Base-by-base conservation (phyloP, 2,329 filamentous ascomycete species). In the Penicillium sp. region DNA sequence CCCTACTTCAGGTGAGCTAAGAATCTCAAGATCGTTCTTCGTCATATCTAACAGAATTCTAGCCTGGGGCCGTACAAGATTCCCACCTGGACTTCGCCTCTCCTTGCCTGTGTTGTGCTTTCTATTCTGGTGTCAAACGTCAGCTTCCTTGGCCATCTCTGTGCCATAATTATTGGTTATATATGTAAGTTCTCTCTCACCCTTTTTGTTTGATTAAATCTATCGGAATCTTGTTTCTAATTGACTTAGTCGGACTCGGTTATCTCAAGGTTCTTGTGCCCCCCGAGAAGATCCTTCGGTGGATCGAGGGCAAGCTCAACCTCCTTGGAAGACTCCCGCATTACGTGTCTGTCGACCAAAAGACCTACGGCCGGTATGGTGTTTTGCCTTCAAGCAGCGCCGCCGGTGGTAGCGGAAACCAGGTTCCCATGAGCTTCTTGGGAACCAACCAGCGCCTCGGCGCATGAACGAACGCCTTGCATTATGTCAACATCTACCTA, bases 311-410 rank as follows among this genome's bases (percentile, higher is more conserved):
- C 19, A 96, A 94, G 75, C 81, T 98, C 62, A 95, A 96, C 73
- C 83, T 98, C 10, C 83, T 97, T 24, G 91, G 88, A 22, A 85
- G 92, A 62, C 80, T 98, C 28, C 94, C 94, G 49, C 92, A 96
- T 78, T 98, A 97, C 72, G 90, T 98, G 53, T 96, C 91, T 60
- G 89, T 97, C 17, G 94, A 98, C 73, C 93, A 97, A 78, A 97
- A 97, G 84, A 97, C 92, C 6, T 97, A 94, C 72, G 94, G 94
- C 8, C 86, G 94, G 57, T 97, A 96, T 71, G 94, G 94, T 1
- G 91, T 97, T 15, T 81, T 98, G 60, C 94, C 93, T 2, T 84
- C 87, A 1, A 82, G 77, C 22, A 74, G 66, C 42, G 56, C 72
- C 19, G 64, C 68, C n/a, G 73, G 30, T 69, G 61, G 50, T 70